Conservation (phyloP, 768 basidiomycete species). For the Crassisporium funariophilum region DNA sequence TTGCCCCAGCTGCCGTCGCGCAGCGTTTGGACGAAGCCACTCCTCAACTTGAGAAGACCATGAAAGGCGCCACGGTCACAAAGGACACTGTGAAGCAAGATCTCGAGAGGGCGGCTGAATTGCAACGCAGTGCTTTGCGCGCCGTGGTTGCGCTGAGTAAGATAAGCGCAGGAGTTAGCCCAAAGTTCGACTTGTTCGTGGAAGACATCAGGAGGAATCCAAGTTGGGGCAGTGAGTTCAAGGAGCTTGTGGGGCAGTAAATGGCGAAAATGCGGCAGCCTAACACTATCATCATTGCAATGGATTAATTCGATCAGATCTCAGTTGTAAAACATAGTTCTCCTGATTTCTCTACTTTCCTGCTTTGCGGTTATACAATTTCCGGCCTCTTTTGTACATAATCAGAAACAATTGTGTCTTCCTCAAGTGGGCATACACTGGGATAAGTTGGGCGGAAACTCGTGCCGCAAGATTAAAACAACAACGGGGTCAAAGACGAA, state of each 20-base stretch:
- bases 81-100: conserved; percentile 98
- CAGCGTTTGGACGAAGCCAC: conserved; percentile 85
- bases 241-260: conserved; percentile 46
- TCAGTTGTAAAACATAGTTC: neutral
- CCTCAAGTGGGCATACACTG: too few relatives aligned
- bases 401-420: too few relatives aligned
- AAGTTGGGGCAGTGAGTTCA: conserved; percentile 72
- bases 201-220: conserved; percentile 68
- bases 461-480: too few relatives aligned
- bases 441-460: too few relatives aligned
- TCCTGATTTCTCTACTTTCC: too few relatives aligned
- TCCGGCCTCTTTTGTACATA: too few relatives aligned
- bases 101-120: conserved; percentile 82
- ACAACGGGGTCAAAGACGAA: too few relatives aligned
- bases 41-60: conserved; percentile 81
- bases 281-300: neutral
- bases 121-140: conserved; percentile 87
- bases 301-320: neutral
- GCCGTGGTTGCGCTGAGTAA: conserved; percentile 87
- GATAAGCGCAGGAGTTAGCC: conserved; percentile 62
- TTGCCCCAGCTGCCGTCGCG: conserved; percentile 81
- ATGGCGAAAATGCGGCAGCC: too few relatives aligned
- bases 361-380: too few relatives aligned
- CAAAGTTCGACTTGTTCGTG: conserved; percentile 80
- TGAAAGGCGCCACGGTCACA: conserved; percentile 85